Evolutionary conservation across 2,329 filamentous ascomycete genomes (phyloP), one percentile per base, ranked within the genome.

Genomic region (Pseudogymnoascus sp.): DNA sequence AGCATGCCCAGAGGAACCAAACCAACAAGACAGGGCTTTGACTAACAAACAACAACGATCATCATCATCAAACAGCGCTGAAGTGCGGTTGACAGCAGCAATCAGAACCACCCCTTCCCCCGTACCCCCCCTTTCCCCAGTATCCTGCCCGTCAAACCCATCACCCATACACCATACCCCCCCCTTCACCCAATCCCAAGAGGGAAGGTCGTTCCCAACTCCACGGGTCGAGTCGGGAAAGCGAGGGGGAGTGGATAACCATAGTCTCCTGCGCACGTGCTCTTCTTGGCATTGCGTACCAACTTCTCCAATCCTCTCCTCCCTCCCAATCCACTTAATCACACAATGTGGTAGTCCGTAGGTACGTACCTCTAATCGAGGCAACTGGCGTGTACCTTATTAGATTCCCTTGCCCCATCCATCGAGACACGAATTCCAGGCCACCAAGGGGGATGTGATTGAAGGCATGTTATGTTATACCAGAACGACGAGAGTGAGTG

Each of bases 281-380:
- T 28, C 14, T 30, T 6, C 43, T 50, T 50, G 43, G 43, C 25
- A n/a, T 30, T 50, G 25, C 43, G 43, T 50, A 50, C 25, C 2
- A 50, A 4, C 12, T 32, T 6, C 2, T 7, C 30, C 2, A 7
- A 4, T 6, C 9, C 6, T 4, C 16, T 16, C 11, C 22, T 18
- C 14, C 2, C 18, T 12, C 9, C 20, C 11, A 28, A 25, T 12
- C 43, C 25, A 50, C 8, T 11, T 47, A 11, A 16, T 25, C 14
- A 22, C 4, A 22, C n/a, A n/a, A n/a, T n/a, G n/a, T 14, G n/a
- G 8, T 50, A 30, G 25, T 50, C 2, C 25, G 2, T 7, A 1
- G 43, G 43, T 50, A 50, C 43, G 43, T 50, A 50, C 43, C 25
- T 32, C 43, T 50, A 25, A 50, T 50, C 25, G 43, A 32, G 43